These are phyloP conservation scores for Verticillium tricorpus DNA, from an alignment of 2,329 filamentous ascomycete species.

Conservation along the genomic window DNA sequence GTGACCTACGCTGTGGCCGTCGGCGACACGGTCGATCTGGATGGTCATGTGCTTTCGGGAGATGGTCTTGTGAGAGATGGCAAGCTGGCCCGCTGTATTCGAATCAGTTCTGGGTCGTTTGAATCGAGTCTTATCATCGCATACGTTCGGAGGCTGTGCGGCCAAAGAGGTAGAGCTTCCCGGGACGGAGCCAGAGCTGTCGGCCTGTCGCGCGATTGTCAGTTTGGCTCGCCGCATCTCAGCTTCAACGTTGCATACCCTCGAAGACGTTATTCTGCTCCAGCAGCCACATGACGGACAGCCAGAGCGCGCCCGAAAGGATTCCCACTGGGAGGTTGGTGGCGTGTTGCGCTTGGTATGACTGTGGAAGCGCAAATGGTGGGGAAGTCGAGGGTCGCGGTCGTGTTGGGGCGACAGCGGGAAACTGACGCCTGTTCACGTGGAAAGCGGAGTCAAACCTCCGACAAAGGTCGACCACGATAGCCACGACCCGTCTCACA, in stretches of 20 bases:
- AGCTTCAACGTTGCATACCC: constrained; percentile 22
- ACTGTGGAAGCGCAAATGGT: constrained; percentile 2
- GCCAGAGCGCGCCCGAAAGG: neutral
- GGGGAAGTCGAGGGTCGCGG: constrained; percentile 8
- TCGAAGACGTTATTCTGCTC: constrained; percentile 53
- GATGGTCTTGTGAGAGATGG: constrained; percentile 74
- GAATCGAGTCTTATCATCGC: constrained; percentile 10
- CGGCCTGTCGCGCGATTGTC: constrained; percentile 22
- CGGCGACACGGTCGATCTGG: constrained; percentile 58
- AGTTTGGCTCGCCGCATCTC: neutral
- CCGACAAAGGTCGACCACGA: neutral
- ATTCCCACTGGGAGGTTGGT: neutral
- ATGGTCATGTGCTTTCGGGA: constrained; percentile 86
- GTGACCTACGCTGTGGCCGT: constrained; percentile 60
- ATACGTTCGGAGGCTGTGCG: constrained; percentile 65
- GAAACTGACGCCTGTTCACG: constrained; percentile 17
- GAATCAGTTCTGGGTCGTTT: neutral
- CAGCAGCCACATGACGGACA: constrained; percentile 56
- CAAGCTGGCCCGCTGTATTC: constrained; percentile 56
- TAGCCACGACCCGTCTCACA: neutral
- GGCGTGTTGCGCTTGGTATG: neutral
- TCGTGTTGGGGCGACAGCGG: constrained; percentile 5
- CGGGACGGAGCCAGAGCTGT: constrained; percentile 79
- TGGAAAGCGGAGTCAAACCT: constrained; percentile 1
- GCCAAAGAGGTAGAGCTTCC: constrained; percentile 81